Percentiles rank a stretch among this genome's conserved stretches.
Conservation (phyloP, 371 early-diverging fungal species). For the Saksenaea oblongispora region DNA sequence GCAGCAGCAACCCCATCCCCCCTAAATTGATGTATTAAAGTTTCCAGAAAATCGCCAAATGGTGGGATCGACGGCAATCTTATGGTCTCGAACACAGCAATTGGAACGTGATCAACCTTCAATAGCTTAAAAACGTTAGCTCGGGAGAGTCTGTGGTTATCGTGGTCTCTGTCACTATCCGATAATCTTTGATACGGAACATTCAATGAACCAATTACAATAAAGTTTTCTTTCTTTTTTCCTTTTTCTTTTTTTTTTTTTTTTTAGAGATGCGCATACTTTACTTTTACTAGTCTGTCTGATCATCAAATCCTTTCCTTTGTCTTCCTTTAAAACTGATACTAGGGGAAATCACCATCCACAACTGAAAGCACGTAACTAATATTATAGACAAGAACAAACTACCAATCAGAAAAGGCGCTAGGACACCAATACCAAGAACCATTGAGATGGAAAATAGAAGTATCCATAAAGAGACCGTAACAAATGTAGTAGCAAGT, state of each 20-base stretch:
- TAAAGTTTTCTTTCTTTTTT: neutral
- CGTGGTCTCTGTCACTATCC: neutral
- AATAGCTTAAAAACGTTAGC: neutral
- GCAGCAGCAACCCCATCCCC: neutral
- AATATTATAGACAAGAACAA: neutral
- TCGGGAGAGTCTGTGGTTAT: neutral
- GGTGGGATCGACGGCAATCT: neutral
- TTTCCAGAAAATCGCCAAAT: neutral
- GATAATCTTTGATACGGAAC: neutral
- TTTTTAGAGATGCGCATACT: neutral
- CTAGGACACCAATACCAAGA: neutral
- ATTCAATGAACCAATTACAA: neutral
- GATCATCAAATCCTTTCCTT: neutral
- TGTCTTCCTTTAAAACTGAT: neutral
- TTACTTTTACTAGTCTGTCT: neutral
- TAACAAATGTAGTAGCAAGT: neutral
- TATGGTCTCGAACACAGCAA: neutral
- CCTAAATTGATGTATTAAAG: neutral
- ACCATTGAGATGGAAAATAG: neutral
- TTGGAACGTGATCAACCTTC: neutral
- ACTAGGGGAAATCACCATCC: neutral
- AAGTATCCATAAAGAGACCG: neutral
- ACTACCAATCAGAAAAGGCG: slow-evolving; percentile 1
- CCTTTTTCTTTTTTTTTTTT: neutral
- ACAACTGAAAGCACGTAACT: neutral